These are phyloP conservation scores for Cordyceps cateniannulata DNA, from an alignment of 2,329 filamentous ascomycete genomes.

Conservation along the genomic window DNA sequence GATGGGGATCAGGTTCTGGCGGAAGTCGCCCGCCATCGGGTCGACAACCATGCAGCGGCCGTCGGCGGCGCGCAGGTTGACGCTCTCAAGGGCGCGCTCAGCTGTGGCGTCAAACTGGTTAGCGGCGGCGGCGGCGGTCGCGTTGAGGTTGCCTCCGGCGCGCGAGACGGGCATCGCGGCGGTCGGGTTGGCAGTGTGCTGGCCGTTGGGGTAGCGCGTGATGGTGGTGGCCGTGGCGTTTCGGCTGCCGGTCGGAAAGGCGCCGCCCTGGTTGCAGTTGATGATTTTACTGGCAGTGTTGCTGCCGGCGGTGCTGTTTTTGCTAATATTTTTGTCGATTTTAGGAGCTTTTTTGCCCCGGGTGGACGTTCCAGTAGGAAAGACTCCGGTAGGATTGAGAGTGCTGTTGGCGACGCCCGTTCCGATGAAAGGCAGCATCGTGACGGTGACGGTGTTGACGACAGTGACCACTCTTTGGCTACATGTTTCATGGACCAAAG, in stretches of 20 bases:
- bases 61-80: conserved; percentile 40
- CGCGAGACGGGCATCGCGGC: conserved; percentile 41
- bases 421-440: neutral
- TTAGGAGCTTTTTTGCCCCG: neutral
- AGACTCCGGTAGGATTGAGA: neutral
- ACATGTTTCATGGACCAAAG: neutral
- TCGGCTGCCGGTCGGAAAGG: too few species aligned
- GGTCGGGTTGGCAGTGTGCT: conserved; percentile 31
- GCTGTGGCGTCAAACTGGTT: conserved; percentile 41
- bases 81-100: conserved; percentile 37
- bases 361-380: neutral
- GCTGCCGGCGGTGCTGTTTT: neutral
- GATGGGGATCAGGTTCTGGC: conserved; percentile 46
- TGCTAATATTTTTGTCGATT: neutral
- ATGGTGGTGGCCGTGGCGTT: conserved; percentile 1
- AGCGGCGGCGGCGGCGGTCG: conserved; percentile 42
- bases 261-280: neutral
- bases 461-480: neutral
- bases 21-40: conserved; percentile 46
- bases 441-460: conserved; percentile 8
- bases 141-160: conserved; percentile 42
- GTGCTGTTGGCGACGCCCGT: neutral
- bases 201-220: conserved; percentile 4
- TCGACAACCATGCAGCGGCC: conserved; percentile 47
- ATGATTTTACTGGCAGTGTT: neutral